Conservation (phyloP, 2,329 filamentous ascomycete genomes). For the Penicillium rolfsii region DNA sequence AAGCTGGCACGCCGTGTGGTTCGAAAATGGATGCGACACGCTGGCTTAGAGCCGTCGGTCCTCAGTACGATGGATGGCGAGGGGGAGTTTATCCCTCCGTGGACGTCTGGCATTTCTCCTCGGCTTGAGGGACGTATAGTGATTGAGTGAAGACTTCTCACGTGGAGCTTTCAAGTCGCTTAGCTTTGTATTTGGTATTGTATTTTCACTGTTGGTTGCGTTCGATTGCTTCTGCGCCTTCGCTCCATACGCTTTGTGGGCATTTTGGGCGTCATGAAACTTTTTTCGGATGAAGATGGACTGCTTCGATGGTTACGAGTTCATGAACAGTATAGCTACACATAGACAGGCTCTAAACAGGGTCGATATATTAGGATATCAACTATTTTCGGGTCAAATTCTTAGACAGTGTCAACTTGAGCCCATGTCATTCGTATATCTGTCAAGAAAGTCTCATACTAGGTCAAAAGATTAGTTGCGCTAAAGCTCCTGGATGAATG, state of each 20-base stretch:
- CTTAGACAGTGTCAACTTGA: not conserved
- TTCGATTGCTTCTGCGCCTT: not conserved
- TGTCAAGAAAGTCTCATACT: not conserved
- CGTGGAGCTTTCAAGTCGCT: not conserved
- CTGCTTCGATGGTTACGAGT: not conserved
- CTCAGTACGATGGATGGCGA: conserved; percentile 58
- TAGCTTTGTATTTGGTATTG: not conserved
- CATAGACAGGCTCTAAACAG: not conserved
- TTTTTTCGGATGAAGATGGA: not conserved
- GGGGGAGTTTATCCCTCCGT: conserved; percentile 65
- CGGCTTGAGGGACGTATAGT: conserved; percentile 75
- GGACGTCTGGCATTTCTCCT: conserved; percentile 81
- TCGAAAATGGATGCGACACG: conserved; percentile 71
- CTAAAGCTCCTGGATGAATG: not conserved
- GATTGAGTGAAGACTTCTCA: conserved; percentile 23
- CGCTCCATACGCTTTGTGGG: not conserved
- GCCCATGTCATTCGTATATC: not conserved
- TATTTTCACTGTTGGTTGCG: not conserved
- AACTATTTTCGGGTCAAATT: not conserved
- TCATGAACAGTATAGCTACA: not conserved
- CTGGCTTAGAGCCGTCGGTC: conserved; percentile 60
- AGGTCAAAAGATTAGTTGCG: not conserved
- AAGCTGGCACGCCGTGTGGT: conserved; percentile 70
- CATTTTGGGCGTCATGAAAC: not conserved
- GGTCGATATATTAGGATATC: not conserved